Evolutionary conservation across 768 basidiomycete genomes (phyloP).

Genomic region (Russula vinacea): DNA sequence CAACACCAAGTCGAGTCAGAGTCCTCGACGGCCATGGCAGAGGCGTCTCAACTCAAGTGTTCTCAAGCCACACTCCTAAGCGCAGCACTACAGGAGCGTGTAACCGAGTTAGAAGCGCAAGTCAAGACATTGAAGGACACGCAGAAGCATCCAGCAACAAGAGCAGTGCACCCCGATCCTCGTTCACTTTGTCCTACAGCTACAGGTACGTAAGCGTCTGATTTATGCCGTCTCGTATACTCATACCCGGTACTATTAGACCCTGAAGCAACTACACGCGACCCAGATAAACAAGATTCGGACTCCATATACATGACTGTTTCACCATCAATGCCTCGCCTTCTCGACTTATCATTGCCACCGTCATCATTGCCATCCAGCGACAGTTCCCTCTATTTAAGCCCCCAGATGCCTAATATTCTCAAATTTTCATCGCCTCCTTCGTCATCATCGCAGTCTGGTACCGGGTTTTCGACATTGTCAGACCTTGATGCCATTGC

Average conservation of each 20-base stretch:
- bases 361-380: neutral
- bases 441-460: neutral
- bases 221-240: neutral
- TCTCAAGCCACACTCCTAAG: slow-evolving; percentile 1
- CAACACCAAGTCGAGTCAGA: slow-evolving; percentile 3
- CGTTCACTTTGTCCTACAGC: neutral
- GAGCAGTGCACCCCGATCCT: neutral
- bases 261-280: neutral
- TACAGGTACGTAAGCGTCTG: neutral
- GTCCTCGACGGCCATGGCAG: neutral
- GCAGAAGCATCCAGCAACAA: neutral
- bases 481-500: neutral
- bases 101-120: slow-evolving; percentile 6
- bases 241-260: neutral
- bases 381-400: neutral
- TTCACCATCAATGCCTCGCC: neutral
- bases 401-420: neutral
- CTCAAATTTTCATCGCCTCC: too few species aligned
- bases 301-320: slow-evolving; percentile 12
- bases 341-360: slow-evolving; percentile 3
- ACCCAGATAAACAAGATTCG: neutral
- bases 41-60: neutral
- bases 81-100: slow-evolving; percentile 7
- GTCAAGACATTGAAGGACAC: slow-evolving; percentile 3
- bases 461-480: neutral